Evolutionary conservation across 2,329 filamentous ascomycete genomes (phyloP), one percentile per base, ranked within the genome.

Genomic region (Curvularia eragrostidis): DNA sequence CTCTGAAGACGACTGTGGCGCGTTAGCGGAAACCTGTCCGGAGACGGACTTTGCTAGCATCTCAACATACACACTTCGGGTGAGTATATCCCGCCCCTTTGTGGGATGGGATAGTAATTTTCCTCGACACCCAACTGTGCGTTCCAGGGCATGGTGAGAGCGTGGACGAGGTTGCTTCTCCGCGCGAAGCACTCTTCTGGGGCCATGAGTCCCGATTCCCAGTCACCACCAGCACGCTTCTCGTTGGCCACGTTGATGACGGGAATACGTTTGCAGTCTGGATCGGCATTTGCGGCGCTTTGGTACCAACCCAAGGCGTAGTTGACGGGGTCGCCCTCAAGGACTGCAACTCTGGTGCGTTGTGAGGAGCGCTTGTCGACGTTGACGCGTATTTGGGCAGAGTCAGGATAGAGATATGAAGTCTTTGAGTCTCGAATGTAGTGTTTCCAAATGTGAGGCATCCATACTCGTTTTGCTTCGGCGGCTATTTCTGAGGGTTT

Each of bases 181-280:
- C 90, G 84, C 69, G 89, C 91, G 36, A 93, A 83, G 64, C 88
- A 88, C 75, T 93, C 90, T 78, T 90, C 87, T 51, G 87, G 87
- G 30, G 86, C 86, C 64, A 85, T 81, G 12, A 84, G 78, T 9
- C 84, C 84, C 34, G 80, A 89, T 67, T 92, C 89, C 90, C 90
- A 93, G 71, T 93, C 89, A n/a, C 90, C 90, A 9, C 90, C 90
- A 0, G 90, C 84, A 36, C 89, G 83, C 70, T 89, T 90, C 73
- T 93, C 90, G 76, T 93, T 91, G 47, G 90, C 90, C 54, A 87
- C 85, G 64, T 89, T 91, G 61, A 91, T 85, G 57, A 91, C 87
- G 0, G 88, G 87, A 54, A 91, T 83, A 42, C 67, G 75, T 59
- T 76, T 77, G 56, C 63, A 66, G 32, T 69, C 56, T 32, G 62